Base-by-base conservation (phyloP, 108 stramenopile species). In the Aurantiochytrium sp. region DNA sequence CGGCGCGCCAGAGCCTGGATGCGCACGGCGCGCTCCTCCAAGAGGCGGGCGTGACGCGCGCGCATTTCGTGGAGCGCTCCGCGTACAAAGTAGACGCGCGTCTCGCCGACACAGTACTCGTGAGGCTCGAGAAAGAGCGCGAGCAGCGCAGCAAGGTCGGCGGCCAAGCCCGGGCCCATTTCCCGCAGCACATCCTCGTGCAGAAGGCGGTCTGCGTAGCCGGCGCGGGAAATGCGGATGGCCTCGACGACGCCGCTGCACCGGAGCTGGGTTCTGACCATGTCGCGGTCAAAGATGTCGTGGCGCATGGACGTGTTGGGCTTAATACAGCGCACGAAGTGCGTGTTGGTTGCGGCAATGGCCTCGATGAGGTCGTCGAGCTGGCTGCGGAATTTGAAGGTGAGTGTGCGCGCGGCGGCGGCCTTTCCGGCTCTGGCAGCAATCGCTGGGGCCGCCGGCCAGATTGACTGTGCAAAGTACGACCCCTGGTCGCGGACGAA, bases 261-360 rank as follows among this genome's bases (percentile, higher is more conserved):
- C 36, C 94, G 73, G 32, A 96, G 93, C 88, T 96, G 95, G n/a
- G 93, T 90, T 5, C 89, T 88, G 34, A 94, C 92, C 73, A 92
- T 93, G 12, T 89, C 42, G 5, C 89, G 92, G 69, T 95, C 92
- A 54, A 94, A 94, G 85, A 89, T 53, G 48, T 94, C 91, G 12
- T 94, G 93, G 2, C 87, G 69, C 15, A 93, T 88, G 36, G 65
- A 21, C 31, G 89, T 88, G 73, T 96, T 96, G 86, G 96, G 94
- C 86, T 96, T 96, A 4, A 96, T 89, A 88, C 96, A 96, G 50
- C 96, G 94, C 21, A 96, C 92, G 68, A 94, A 96, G 86, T 94
- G 94, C 8, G 93, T 90, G 32, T 91, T 87, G n/a, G 94, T 94
- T 3, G 86, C 55, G 39, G 92, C 92, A 34, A 95, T 92, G 34